phyloP scores from a whole-genome alignment of 306 rosid species.

The Vigna radiata region DNA sequence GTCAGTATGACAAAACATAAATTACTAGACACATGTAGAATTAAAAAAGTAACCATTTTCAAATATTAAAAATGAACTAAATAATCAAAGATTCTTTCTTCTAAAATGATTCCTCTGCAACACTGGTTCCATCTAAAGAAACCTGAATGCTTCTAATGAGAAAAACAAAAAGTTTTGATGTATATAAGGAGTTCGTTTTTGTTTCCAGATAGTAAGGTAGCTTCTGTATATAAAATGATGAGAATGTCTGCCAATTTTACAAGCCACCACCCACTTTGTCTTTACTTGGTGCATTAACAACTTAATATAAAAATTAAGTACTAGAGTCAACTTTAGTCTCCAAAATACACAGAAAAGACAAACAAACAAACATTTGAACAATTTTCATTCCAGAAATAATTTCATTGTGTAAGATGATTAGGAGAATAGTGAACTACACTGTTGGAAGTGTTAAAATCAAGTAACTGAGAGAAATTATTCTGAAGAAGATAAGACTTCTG shows the following conservation, averaged over 20 bases:
- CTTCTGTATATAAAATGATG: slow-evolving; percentile 18
- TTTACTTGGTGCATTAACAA: neutral
- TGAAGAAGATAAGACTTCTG: slow-evolving; percentile 54
- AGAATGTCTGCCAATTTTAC: slow-evolving; percentile 26
- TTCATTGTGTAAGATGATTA: slow-evolving; percentile 64
- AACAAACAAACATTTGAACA: neutral
- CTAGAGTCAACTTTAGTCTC: too few relatives aligned
- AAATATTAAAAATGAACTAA: too few relatives aligned
- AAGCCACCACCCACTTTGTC: neutral
- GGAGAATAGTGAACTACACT: slow-evolving; percentile 67
- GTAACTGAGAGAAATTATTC: slow-evolving; percentile 58
- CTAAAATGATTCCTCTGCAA: too few relatives aligned
- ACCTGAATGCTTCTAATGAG: neutral
- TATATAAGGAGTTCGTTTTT: neutral
- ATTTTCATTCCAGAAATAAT: slow-evolving; percentile 68
- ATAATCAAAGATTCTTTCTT: too few relatives aligned
- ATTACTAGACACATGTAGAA: too few relatives aligned
- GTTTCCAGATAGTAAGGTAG: neutral
- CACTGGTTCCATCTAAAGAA: neutral
- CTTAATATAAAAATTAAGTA: too few relatives aligned
- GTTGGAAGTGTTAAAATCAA: slow-evolving; percentile 58
- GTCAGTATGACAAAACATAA: too few relatives aligned
- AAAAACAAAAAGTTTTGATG: neutral
- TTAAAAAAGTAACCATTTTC: too few relatives aligned
- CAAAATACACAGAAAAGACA: neutral